A percentile compares a stretch with the other conserved stretches of the same genome.
Evolutionary conservation across 2,329 filamentous ascomycete species (phyloP).

Genomic region (Aspergillus bombycis): DNA sequence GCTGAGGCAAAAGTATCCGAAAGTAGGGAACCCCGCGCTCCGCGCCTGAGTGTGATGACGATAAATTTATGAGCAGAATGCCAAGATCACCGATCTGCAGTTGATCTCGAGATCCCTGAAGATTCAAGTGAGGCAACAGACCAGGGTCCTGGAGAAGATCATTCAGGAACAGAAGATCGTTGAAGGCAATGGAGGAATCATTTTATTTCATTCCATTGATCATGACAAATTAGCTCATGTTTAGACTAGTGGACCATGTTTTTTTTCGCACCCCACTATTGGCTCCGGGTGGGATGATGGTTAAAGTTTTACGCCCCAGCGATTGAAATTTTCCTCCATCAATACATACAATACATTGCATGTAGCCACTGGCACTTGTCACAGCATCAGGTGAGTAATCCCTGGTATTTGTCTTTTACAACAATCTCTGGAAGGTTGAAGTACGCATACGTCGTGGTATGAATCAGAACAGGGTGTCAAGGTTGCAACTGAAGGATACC

Average conservation of each 20-base stretch:
- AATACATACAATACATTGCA: not conserved
- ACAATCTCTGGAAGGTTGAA: no score
- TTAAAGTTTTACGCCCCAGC: not conserved
- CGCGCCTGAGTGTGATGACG: not conserved
- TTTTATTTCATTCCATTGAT: not conserved
- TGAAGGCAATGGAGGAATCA: not conserved
- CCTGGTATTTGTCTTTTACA: no score
- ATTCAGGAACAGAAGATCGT: not conserved
- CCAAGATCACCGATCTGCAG: not conserved
- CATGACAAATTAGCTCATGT: constrained; percentile 1
- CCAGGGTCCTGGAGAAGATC: not conserved
- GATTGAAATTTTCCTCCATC: not conserved
- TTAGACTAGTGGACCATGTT: constrained; percentile 5
- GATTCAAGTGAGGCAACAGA: not conserved
- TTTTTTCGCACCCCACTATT: not conserved
- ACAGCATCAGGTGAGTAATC: not conserved
- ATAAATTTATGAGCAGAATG: not conserved
- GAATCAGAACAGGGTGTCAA: not conserved
- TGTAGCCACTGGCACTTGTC: not conserved
- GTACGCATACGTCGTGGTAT: not conserved
- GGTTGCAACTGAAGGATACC: not conserved
- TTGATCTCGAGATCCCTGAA: not conserved
- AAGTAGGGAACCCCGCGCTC: not conserved
- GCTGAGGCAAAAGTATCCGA: not conserved
- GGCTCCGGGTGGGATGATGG: not conserved